Conservation (phyloP, 148 eudicot genomes). For the Vaccinium darrowii region DNA sequence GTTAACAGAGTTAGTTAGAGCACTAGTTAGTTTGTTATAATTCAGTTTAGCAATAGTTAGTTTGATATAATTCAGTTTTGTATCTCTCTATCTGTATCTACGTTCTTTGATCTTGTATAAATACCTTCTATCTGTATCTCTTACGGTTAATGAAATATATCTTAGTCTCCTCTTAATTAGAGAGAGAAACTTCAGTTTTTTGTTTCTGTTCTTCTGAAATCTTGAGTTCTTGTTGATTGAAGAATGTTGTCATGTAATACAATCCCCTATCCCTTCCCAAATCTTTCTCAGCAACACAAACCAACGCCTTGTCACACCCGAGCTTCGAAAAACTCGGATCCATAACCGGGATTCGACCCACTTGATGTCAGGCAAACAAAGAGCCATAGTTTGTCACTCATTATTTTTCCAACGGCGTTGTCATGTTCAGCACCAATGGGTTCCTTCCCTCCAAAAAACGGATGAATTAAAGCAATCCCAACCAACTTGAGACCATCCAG, state of each 20-base stretch:
- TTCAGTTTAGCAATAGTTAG: too few relatives aligned
- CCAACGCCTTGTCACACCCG: constrained; percentile 29
- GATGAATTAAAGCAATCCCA: constrained; percentile 40
- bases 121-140: too few relatives aligned
- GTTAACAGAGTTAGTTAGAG: too few relatives aligned
- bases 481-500: background rate
- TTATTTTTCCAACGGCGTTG: background rate
- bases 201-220: too few relatives aligned
- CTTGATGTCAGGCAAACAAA: constrained; percentile 20
- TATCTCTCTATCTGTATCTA: too few relatives aligned
- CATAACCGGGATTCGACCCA: constrained; percentile 26
- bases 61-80: too few relatives aligned
- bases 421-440: constrained; percentile 2
- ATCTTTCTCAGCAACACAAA: background rate
- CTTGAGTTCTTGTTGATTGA: too few relatives aligned
- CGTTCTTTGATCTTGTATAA: too few relatives aligned
- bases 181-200: too few relatives aligned
- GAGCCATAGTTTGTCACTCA: constrained; percentile 18
- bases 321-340: constrained; percentile 32
- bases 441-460: constrained; percentile 25
- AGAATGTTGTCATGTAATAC: background rate
- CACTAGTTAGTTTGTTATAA: too few relatives aligned
- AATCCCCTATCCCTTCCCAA: background rate
- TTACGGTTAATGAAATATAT: too few relatives aligned
- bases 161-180: too few relatives aligned